Evolutionary conservation across 139 green algal species (phyloP).

Genomic region (Pseudopediastrum boryanum): DNA sequence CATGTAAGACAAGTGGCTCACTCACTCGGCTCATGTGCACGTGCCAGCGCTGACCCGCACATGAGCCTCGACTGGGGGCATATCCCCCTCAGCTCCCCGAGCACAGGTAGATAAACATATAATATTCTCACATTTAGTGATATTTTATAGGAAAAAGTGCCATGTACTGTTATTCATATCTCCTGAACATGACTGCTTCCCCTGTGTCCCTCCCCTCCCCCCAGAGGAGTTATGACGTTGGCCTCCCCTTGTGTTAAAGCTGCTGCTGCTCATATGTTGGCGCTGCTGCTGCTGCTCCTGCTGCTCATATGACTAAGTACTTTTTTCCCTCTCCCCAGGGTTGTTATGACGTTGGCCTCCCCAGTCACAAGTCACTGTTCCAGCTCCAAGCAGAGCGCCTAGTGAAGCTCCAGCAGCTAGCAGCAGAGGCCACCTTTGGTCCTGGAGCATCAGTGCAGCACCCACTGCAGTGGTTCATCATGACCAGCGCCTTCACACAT

Average conservation of each 20-base stretch:
- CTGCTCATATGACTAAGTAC: background rate
- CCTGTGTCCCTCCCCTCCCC: background rate
- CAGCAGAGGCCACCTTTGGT: conserved; percentile 36
- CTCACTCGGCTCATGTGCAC: too few species aligned
- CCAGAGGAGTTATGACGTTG: background rate
- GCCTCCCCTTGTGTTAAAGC: background rate
- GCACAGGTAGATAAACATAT: too few species aligned
- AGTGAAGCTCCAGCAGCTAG: conserved; percentile 73
- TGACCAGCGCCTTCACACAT: conserved; percentile 92
- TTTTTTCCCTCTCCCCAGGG: conserved; percentile 54
- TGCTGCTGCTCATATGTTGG: background rate
- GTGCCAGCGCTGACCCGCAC: too few species aligned
- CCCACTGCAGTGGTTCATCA: conserved; percentile 85
- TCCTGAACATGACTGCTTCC: too few species aligned
- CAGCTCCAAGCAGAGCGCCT: conserved; percentile 91
- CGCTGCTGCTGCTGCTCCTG: background rate
- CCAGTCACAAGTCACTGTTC: conserved; percentile 90
- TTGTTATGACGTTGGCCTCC: conserved; percentile 94
- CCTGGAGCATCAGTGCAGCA: background rate
- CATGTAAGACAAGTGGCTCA: too few species aligned
- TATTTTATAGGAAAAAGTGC: too few species aligned
- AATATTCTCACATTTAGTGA: too few species aligned
- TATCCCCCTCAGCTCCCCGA: too few species aligned
- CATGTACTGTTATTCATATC: too few species aligned
- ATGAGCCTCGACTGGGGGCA: too few species aligned